Evolutionary conservation across 2,329 filamentous ascomycete genomes (phyloP), one percentile per base, ranked within the genome.

Genomic region (Periglandula ipomoeae): DNA sequence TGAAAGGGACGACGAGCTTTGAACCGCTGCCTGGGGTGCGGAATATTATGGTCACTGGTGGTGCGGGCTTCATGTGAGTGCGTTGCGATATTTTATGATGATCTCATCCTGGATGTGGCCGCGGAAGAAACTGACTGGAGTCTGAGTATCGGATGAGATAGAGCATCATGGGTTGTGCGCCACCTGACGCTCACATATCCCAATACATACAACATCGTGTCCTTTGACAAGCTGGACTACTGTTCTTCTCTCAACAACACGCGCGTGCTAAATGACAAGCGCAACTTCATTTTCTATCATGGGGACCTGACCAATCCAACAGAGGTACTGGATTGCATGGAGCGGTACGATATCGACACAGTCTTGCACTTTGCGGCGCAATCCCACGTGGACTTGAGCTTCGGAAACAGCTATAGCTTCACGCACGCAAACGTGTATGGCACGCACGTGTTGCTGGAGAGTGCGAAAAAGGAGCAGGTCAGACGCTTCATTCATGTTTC

Each of bases 341-440:
- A 84, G 62, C 76, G 79, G 52, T 74, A 88, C 68, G 75, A 79
- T 30, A 84, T 91, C 58, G 87, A 91, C 62, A 89, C 85, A 46
- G 76, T 93, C 52, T 81, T 91, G 64, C 87, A 91, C 65, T 89
- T 93, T 59, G 87, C 87, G 3, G 87, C 87, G n/a, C 84, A 89
- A 67, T 88, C 85, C 7, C 87, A 91, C 61, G 87, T 93, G 45
- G 86, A 91, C 59, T 67, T 89, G 58, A 88, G 84, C 61, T 93
- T 93, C 59, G 84, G 84, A 45, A 89, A 91, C 67, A 88, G 85
- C 9, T 88, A 88, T 63, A 77, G 81, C 47, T 91, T 91, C 66
- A 90, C 85, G 0, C 81, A 83, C 57, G 89, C 83, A 50, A 93
- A 91, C 57, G 87, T 90, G 13, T 84, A 87, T 55, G 87, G 87